Conservation (phyloP, 2,329 filamentous ascomycete genomes). For the Fusarium armeniacum region DNA sequence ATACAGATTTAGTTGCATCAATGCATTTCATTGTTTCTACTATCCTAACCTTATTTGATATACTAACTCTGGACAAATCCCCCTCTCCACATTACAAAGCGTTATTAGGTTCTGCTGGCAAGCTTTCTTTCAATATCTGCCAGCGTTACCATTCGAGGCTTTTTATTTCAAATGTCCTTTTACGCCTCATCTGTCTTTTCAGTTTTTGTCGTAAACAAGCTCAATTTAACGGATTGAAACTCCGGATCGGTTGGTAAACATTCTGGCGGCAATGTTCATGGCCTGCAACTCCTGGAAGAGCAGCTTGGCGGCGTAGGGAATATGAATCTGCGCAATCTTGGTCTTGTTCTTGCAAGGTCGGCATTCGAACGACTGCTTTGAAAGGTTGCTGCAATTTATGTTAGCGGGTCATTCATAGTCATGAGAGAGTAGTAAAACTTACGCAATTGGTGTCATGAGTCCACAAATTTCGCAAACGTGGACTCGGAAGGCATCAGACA, state of each 20-base stretch:
- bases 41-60: slow-evolving; percentile 37
- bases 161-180: slow-evolving; percentile 26
- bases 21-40: slow-evolving; percentile 45
- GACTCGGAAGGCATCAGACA: slow-evolving; percentile 97
- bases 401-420: slow-evolving; percentile 51
- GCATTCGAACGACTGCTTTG: slow-evolving; percentile 96
- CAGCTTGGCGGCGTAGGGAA: slow-evolving; percentile 97
- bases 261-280: slow-evolving; percentile 98
- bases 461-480: slow-evolving; percentile 99
- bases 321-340: slow-evolving; percentile 96
- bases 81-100: slow-evolving; percentile 46
- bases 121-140: slow-evolving; percentile 11
- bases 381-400: slow-evolving; percentile 77
- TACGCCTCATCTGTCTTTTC: slow-evolving; percentile 27
- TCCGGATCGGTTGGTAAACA: slow-evolving; percentile 91
- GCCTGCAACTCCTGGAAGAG: slow-evolving; percentile 97
- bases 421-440: slow-evolving; percentile 63
- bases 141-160: slow-evolving; percentile 16
- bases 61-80: slow-evolving; percentile 41
- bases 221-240: slow-evolving; percentile 74
- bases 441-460: slow-evolving; percentile 99
- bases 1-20: slow-evolving; percentile 33
- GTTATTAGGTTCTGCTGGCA: slow-evolving; percentile 25
- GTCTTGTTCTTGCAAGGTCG: slow-evolving; percentile 99
- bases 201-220: slow-evolving; percentile 36